Evolutionary conservation across 192 early-diverging fungal genomes (phyloP).

Genomic region (Backusella morwellensis): DNA sequence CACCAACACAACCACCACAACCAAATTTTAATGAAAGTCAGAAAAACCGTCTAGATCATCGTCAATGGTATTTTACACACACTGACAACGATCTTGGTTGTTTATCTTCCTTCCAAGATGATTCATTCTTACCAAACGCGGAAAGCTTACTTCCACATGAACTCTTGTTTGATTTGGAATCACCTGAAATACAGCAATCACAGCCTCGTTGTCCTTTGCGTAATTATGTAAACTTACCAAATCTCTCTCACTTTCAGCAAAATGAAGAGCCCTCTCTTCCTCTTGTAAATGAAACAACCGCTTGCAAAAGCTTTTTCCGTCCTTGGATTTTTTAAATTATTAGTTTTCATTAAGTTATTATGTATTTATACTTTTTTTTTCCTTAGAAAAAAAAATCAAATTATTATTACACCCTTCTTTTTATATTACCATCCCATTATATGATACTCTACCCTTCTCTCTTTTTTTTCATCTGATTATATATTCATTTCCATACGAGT

Average conservation of each 20-base stretch:
- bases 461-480: not conserved
- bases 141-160: conserved; percentile 18
- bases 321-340: conserved; percentile 13
- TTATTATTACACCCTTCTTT: not conserved
- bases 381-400: not conserved
- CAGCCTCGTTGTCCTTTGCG: not conserved
- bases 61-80: not conserved
- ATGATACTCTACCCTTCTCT: not conserved
- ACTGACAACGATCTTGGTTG: not conserved
- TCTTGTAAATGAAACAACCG: not conserved
- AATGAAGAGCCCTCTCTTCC: not conserved
- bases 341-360: not conserved
- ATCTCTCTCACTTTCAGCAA: conserved; percentile 6
- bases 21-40: not conserved
- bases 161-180: conserved; percentile 15
- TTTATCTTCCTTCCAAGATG: not conserved
- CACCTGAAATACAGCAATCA: not conserved
- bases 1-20: not conserved
- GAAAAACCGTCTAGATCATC: not conserved
- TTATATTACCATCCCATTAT: not conserved
- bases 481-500: not conserved
- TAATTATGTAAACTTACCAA: not conserved
- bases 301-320: conserved; percentile 4
- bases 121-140: conserved; percentile 14
- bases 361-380: not conserved